phyloP scores from a whole-genome alignment of 164 flowering plant genomes.

The Vitis rupestris region DNA sequence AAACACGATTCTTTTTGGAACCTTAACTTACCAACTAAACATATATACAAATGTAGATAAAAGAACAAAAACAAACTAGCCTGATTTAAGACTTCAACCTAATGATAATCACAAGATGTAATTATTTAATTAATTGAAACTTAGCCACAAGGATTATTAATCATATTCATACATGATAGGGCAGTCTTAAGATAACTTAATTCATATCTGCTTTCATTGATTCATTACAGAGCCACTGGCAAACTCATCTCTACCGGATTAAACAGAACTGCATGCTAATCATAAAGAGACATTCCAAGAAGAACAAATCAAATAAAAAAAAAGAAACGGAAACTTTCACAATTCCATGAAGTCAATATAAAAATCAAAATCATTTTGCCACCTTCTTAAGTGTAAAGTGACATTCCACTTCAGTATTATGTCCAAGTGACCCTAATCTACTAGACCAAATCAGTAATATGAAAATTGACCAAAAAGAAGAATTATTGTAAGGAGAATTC shows the following conservation, averaged over 20 bases:
- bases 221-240: too few species aligned
- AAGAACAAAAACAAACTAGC: too few species aligned
- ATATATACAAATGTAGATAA: neutral
- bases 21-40: neutral
- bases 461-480: neutral
- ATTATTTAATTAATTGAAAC: too few species aligned
- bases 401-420: neutral
- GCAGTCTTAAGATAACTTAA: too few species aligned
- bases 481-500: too few species aligned
- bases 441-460: neutral
- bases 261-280: neutral
- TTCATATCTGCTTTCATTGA: too few species aligned
- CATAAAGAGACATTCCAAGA: neutral
- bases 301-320: neutral
- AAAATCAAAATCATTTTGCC: neutral
- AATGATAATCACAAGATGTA: too few species aligned
- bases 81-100: too few species aligned
- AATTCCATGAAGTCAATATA: neutral
- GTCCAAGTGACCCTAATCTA: neutral
- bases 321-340: neutral
- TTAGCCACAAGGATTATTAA: too few species aligned
- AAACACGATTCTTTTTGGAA: neutral
- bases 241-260: neutral
- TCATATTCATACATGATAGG: too few species aligned
- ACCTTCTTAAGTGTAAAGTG: neutral